Conservation (phyloP, 2,329 filamentous ascomycete genomes). For the Talaromyces amestolkiae region DNA sequence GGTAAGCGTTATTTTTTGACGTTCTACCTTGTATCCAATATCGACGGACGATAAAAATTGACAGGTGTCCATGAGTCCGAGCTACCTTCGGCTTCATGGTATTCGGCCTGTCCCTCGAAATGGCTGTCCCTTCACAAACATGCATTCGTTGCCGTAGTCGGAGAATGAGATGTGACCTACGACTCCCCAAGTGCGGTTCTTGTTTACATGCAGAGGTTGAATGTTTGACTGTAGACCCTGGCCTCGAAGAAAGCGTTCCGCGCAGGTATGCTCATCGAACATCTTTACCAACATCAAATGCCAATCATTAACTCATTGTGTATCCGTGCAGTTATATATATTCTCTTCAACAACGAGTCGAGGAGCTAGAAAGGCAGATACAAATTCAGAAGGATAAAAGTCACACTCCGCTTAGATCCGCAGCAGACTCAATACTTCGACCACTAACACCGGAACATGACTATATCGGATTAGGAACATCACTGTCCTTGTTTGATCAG, state of each 20-base stretch:
- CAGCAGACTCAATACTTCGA: neutral
- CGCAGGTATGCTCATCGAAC: neutral
- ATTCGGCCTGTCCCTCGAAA: neutral
- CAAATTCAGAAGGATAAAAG: neutral
- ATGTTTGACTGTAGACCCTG: neutral
- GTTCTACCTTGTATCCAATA: no score
- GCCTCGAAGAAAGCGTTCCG: neutral
- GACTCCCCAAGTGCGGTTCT: neutral
- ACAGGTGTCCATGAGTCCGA: no score
- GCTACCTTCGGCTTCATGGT: no score
- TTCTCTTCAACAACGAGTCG: neutral
- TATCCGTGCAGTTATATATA: neutral
- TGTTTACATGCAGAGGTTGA: neutral
- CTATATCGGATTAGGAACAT: neutral
- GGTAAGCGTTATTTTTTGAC: no score
- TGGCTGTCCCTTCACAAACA: neutral
- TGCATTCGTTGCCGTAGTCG: constrained; percentile 1
- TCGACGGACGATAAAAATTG: no score
- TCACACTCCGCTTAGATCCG: neutral
- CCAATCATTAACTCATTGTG: neutral
- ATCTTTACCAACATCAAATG: neutral
- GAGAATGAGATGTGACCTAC: neutral
- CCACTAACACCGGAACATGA: neutral
- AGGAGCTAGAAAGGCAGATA: neutral
- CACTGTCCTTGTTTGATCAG: neutral